Conservation (phyloP, 2,329 filamentous ascomycete genomes). For the Neonectria punicea region DNA sequence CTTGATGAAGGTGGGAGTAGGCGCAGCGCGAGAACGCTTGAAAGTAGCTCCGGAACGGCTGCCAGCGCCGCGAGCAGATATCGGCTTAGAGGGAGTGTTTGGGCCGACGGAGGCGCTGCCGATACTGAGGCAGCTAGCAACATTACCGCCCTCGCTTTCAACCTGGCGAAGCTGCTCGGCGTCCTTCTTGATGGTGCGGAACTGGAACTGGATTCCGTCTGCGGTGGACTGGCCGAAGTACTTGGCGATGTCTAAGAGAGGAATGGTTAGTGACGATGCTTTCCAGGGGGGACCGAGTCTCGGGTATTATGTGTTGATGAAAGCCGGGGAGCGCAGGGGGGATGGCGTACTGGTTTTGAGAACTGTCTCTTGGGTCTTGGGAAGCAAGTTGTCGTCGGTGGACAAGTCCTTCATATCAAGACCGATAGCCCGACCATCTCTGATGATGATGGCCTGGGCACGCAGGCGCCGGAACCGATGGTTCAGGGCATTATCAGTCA, state of each 20-base stretch:
- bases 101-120: conserved; percentile 38
- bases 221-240: conserved; percentile 69
- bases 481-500: conserved; percentile 58
- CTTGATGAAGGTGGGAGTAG: conserved; percentile 40
- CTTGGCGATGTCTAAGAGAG: conserved; percentile 64
- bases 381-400: conserved; percentile 48
- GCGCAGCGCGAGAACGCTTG: conserved; percentile 37
- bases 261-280: conserved; percentile 9
- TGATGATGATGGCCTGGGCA: conserved; percentile 54
- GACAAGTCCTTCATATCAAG: conserved; percentile 57
- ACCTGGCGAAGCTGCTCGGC: conserved; percentile 60
- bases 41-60: conserved; percentile 42
- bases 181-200: conserved; percentile 65
- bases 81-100: conserved; percentile 46
- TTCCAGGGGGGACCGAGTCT: not conserved
- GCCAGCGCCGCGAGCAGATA: conserved; percentile 33
- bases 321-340: conserved; percentile 8
- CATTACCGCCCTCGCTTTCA: conserved; percentile 57
- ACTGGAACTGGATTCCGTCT: conserved; percentile 69
- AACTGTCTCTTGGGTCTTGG: conserved; percentile 51
- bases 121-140: conserved; percentile 52
- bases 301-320: not conserved
- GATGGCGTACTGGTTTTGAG: conserved; percentile 54
- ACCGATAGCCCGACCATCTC: conserved; percentile 47
- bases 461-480: conserved; percentile 63